Conservation (phyloP, 768 basidiomycete genomes). For the Lepiota brunneoincarnata region DNA sequence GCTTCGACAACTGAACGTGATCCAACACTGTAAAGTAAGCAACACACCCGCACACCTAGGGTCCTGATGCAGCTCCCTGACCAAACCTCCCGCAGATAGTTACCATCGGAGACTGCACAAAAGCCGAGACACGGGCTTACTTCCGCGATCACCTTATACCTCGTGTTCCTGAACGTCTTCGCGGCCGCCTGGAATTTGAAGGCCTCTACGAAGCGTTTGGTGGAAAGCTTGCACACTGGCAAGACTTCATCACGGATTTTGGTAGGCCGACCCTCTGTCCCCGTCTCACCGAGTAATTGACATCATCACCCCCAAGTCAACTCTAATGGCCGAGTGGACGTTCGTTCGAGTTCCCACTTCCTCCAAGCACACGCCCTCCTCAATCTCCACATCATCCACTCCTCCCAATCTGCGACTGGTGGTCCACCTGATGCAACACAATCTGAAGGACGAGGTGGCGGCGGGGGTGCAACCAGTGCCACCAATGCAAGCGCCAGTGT, state of each 20-base stretch:
- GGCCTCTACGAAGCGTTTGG: constrained; percentile 76
- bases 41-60: not conserved
- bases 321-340: constrained; percentile 61
- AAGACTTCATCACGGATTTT: constrained; percentile 76
- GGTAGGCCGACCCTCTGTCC: constrained; percentile 33
- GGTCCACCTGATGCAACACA: constrained; percentile 22
- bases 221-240: constrained; percentile 81
- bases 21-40: constrained; percentile 77
- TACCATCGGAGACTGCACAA: constrained; percentile 78
- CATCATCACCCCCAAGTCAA: constrained; percentile 49
- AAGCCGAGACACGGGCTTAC: constrained; percentile 64
- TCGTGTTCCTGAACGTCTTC: constrained; percentile 65
- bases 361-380: constrained; percentile 81
- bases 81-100: constrained; percentile 46
- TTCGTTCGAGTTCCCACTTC: constrained; percentile 61
- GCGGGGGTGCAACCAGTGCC: constrained; percentile 6
- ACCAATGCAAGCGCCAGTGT: constrained; percentile 32
- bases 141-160: constrained; percentile 64
- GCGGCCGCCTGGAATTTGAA: constrained; percentile 61
- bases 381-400: constrained; percentile 86
- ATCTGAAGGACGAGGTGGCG: constrained; percentile 14
- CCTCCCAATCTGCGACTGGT: constrained; percentile 53
- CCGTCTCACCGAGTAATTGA: not conserved
- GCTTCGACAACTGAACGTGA: constrained; percentile 75
- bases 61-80: not conserved